Base-by-base conservation (phyloP, 306 rosid species). In the Cucurbita argyrosperma region DNA sequence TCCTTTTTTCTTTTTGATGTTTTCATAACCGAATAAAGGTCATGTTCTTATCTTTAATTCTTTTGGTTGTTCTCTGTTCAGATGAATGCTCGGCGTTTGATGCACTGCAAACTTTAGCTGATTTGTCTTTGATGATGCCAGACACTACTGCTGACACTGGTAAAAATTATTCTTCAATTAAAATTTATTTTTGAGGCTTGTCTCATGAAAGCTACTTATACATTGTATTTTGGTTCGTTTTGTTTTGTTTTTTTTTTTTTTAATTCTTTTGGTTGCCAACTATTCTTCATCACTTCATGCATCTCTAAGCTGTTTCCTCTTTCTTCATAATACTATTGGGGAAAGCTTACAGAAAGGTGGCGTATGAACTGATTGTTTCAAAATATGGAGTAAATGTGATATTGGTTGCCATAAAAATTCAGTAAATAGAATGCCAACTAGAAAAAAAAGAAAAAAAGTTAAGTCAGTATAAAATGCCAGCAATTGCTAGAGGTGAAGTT, bases 41-140 rank as follows among this genome's bases (percentile, higher is more conserved):
- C 58, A 19, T 69, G 52, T 71, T 53, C 76, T 10, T 49, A 70
- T 81, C 42, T 64, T 57, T 35, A 30, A 59, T 64, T 74, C 56
- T 68, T 62, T 45, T 75, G 53, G 63, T 42, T 59, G 80, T 71
- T 87, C 65, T 80, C 49, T 61, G 21, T 80, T 80, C 83, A 93
- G 96, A 90, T 85, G 98, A 86, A 75, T 83, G 79, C 57, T 80
- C 92, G 38, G 86, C 90, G 61, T 87, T 93, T 71, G 96, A 88
- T 87, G 99, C 99, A 26, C 84, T 94, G 46, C 90, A 89, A 79
- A 80, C 97, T 54, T 79, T 94, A 84, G 97, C 99, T 74, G 92
- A 88, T 83, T 80, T 91, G 76, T 94, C 99, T 77, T 79, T 91
- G 87, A 86, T 90, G 96, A 87, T 94, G 95, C 97, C 96, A 14